Evolutionary conservation across 1,284 basidiomycete species (phyloP), one percentile per base, ranked within the genome.

Genomic region (Ganoderma sinense): DNA sequence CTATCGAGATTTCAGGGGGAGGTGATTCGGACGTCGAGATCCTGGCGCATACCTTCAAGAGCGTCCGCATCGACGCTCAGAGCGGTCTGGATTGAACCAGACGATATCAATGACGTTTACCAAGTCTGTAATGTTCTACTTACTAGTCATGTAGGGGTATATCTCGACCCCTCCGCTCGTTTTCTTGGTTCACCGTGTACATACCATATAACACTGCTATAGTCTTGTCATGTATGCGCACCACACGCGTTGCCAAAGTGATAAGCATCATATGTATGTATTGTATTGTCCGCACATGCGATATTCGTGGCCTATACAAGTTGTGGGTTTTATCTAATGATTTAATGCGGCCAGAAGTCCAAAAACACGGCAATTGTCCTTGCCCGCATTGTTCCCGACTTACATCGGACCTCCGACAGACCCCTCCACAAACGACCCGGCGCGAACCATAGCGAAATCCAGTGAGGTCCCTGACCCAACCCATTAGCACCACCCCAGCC

Each of bases 21-120:
- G 68, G 62, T 14, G 68, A 72, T 20, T 68, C 67, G 5, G 73
- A 74, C n/a, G 65, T 75, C 33, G 68, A 70, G 66, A 58, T 71
- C n/a, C 59, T 76, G 41, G 67, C 72, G 23, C 71, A 71, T 13
- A 72, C 69, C 8, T 43, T 76, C 33, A 66, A 67, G 13, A 51
- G 23, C 8, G 65, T 73, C 4, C 69, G 45, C 39, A 64, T 75
- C 31, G 36, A 53, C n/a, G 31, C 4, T 16, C 26, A 62, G 23
- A 14, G 61, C n/a, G 4, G 20, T 23, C 36, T 40, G 20, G 11
- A 36, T 58, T 58, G 53, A 55, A 55, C 14, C 26, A 13, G 20
- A 29, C 5, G 23, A 26, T 14, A 23, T 11, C 8, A 8, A 10
- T 11, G n/a, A 10, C 45, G 45, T 23, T 18, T 2, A n/a, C 23